Evolutionary conservation across 495 filamentous ascomycete species (phyloP).

Genomic region (Neurospora discreta): DNA sequence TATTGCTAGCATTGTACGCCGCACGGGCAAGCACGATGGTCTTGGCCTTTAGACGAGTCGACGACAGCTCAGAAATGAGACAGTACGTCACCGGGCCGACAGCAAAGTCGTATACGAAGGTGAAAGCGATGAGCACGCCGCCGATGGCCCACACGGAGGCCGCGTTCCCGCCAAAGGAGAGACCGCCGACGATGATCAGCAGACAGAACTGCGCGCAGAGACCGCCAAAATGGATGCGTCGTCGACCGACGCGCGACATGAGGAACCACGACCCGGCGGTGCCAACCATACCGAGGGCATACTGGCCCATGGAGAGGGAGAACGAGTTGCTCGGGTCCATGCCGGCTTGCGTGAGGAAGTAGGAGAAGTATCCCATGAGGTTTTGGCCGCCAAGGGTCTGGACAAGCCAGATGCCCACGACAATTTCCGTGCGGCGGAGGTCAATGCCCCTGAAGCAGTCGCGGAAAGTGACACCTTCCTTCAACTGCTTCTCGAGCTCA

Average conservation of each 20-base stretch:
- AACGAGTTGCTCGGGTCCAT: conserved; percentile 44
- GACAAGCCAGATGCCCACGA: conserved; percentile 54
- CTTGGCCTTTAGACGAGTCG: conserved; percentile 42
- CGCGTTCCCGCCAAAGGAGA: conserved; percentile 14
- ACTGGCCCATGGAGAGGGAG: conserved; percentile 25
- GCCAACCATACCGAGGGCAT: conserved; percentile 39
- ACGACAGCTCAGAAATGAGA: conserved; percentile 42
- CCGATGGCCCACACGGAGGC: conserved; percentile 30
- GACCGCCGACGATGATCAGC: conserved; percentile 27
- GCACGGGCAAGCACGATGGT: conserved; percentile 44
- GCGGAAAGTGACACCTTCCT: conserved; percentile 44
- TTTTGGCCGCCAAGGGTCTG: conserved; percentile 57
- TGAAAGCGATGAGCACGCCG: conserved; percentile 38
- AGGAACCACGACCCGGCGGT: conserved; percentile 43
- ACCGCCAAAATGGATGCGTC: conserved; percentile 39
- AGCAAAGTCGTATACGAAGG: conserved; percentile 42
- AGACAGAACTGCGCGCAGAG: conserved; percentile 24
- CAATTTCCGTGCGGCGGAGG: conserved; percentile 55
- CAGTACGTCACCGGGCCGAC: conserved; percentile 47
- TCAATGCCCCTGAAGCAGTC: conserved; percentile 60
- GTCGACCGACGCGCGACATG: conserved; percentile 36
- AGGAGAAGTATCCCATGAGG: conserved; percentile 59
- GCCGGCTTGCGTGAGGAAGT: conserved; percentile 59
- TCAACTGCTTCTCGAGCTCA: conserved; percentile 48
- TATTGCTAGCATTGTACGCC: conserved; percentile 38